These are phyloP conservation scores for Phyllostachys edulis DNA, from an alignment of 176 grass and related monocot species.

Conservation along the genomic window DNA sequence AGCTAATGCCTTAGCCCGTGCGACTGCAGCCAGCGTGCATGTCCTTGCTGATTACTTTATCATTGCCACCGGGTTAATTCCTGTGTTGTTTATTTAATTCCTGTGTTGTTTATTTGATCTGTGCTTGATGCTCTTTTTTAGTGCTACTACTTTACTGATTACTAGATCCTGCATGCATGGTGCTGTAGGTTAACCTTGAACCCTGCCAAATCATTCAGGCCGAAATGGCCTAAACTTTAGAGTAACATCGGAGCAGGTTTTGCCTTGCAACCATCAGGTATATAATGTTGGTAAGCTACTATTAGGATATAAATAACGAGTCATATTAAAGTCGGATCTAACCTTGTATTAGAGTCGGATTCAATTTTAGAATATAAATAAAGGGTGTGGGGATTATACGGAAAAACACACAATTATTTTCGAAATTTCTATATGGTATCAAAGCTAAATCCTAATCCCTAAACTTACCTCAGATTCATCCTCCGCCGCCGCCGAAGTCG, in stretches of 20 bases:
- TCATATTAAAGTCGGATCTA: too few species aligned
- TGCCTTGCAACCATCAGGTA: conserved; percentile 1
- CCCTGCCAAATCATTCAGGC: conserved; percentile 13
- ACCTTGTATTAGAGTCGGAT: too few species aligned
- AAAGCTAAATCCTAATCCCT: too few species aligned
- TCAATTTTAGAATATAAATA: too few species aligned
- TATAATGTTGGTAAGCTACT: too few species aligned
- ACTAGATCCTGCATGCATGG: not conserved
- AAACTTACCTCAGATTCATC: too few species aligned
- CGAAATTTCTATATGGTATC: too few species aligned
- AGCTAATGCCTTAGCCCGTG: conserved; percentile 12
- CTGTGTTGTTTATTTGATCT: not conserved
- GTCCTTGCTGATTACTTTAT: conserved; percentile 35
- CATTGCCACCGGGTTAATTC: not conserved
- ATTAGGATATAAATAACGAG: too few species aligned
- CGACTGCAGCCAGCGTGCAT: conserved; percentile 8
- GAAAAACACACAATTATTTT: too few species aligned
- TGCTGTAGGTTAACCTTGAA: not conserved
- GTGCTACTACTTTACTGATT: not conserved
- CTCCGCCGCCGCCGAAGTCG: too few species aligned
- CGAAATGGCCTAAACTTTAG: not conserved
- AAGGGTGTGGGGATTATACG: too few species aligned
- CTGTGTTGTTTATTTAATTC: not conserved
- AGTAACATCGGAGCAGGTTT: not conserved
- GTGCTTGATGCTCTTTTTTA: not conserved